Base-by-base conservation (phyloP, 2,329 filamentous ascomycete genomes). In the Penicillium paneum region DNA sequence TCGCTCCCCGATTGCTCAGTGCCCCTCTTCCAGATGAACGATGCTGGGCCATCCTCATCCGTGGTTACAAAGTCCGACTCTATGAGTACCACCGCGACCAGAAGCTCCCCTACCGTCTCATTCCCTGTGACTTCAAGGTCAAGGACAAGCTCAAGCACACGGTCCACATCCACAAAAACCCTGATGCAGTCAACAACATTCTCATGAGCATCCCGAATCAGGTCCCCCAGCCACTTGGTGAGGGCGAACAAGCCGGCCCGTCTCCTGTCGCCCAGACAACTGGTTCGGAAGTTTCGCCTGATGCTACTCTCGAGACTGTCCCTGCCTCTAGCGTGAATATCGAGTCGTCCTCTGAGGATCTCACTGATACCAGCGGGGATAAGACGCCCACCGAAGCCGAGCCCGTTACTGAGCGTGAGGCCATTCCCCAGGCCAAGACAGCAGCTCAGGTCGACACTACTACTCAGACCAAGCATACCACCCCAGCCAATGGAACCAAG, bases 31-130 rank as follows among this genome's bases (percentile, higher is more conserved):
- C 36, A 1, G 11, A 17, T 15, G 38, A 44, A 7, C 45, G 51
- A 15, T 54, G 51, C 39, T 54, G 51, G 51, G 51, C 31, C 5
- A 17, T 54, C 3, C 24, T 54, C 10, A 12, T 54, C 12, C 51
- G 39, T 10, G 51, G 45, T 11, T 11, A 43, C n/a, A 48, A 49
- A n/a, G 31, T 52, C n/a, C 34, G 35, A 1, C 38, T 54, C 2
- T 42, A 35, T 4, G 51, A 54, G 3, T 54, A 54, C 19, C 45
- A 54, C 11, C 51, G 51, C 5, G 31, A 24, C 31, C 24, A 54
- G 17, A 4, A 17, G 3, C 17, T 19, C 7, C 38, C 29, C 4
- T 15, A 21, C 5, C 43, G 50, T n/a, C 12, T 47, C 21, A 13
- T 54, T 3, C 29, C 38, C 4, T 54, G 51, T 13, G 51, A 54